Conservation (phyloP, 257 asterid genomes). For the Voacanga thouarsii region DNA sequence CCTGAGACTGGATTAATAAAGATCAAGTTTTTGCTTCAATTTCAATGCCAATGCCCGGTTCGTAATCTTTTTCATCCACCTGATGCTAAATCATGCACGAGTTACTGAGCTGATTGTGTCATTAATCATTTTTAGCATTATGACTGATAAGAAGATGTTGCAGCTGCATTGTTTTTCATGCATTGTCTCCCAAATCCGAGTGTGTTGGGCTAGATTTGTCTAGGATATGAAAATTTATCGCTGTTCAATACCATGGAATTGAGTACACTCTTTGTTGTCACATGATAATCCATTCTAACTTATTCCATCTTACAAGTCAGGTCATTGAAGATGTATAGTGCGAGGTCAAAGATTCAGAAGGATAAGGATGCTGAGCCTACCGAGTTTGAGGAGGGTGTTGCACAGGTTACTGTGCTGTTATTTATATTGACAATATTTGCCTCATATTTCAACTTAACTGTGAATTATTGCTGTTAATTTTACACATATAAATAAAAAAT, state of each 20-base stretch:
- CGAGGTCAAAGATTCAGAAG: slow-evolving; percentile 71
- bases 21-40: background rate
- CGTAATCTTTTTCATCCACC: background rate
- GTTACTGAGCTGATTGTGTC: too few species aligned
- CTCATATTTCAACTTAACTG: background rate
- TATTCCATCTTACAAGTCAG: background rate
- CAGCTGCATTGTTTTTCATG: background rate
- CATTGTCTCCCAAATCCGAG: background rate
- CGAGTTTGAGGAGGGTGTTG: slow-evolving; percentile 80
- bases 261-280: background rate
- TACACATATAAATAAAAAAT: background rate
- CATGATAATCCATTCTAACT: background rate
- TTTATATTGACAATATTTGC: background rate
- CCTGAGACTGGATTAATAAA: background rate
- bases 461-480: background rate
- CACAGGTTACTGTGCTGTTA: slow-evolving; percentile 47
- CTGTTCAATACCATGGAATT: background rate
- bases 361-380: slow-evolving; percentile 83
- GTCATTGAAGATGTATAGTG: slow-evolving; percentile 64
- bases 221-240: background rate
- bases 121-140: background rate
- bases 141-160: background rate
- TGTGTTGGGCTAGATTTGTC: background rate
- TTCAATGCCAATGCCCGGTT: background rate
- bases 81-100: background rate